Evolutionary conservation across 495 filamentous ascomycete species (phyloP), one percentile per base, ranked within the genome.

Genomic region (Usnea hakonensis): DNA sequence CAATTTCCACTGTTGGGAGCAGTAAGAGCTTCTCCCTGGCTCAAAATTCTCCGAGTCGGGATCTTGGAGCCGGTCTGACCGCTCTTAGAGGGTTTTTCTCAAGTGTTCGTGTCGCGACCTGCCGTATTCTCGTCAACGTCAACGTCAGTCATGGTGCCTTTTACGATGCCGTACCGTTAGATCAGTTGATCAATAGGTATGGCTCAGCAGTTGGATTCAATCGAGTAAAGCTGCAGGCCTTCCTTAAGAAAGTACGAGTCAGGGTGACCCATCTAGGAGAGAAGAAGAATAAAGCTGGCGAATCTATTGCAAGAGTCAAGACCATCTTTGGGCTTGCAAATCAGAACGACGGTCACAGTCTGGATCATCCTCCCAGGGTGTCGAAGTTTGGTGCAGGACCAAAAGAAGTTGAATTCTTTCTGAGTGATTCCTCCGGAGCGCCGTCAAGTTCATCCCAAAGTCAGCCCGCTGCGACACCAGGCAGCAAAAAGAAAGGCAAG

Each of bases 61-160:
- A 73, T n/a, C 67, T 68, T 35, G 70, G 70, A 10, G 69, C 70
- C 17, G 79, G 78, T 5, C 83, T 43, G 1, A 68, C 78, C 2
- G 78, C 80, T 9, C 70, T 86, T 3, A 82, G 87, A 56, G 87
- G 87, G 0, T 90, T 81, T 66, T 87, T 87, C 61, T 76, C 84
- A 57, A 88, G 85, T 71, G 80, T 85, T 23, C 85, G 86, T 28
- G 75, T 80, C 0, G 86, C 83, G 13, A 88, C 87, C 5, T 81
- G 81, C 7, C 80, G 86, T 10, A 64, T 89, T 14, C 40, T 43
- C 4, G 40, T 43, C 2, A 43, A 43, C 3, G 40, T 43, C 40
- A 43, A 43, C 40, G 21, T 43, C 40, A 43, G 40, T 8, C 14
- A 43, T 19, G 19, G 17, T n/a, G 21, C 17, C 5, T 43, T 43